A percentile compares a stretch with the other conserved stretches of the same genome.
phyloP scores from a whole-genome alignment of 495 filamentous ascomycete genomes.

The Xylaria bambusicola region DNA sequence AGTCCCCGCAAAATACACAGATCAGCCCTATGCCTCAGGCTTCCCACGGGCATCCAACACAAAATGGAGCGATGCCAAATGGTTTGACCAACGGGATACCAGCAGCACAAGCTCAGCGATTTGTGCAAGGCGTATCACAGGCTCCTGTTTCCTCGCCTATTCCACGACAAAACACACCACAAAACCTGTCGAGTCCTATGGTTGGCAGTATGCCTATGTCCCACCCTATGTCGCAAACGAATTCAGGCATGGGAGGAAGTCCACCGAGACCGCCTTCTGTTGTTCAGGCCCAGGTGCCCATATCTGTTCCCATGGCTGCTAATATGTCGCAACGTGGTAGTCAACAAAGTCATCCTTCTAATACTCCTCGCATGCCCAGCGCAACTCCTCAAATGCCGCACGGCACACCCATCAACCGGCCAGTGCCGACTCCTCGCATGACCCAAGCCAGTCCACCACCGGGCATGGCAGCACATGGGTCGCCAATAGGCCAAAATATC shows the following conservation, averaged over 20 bases:
- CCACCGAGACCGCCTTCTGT: conserved; percentile 78
- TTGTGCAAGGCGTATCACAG: conserved; percentile 63
- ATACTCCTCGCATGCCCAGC: conserved; percentile 79
- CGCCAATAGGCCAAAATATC: conserved; percentile 57
- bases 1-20: conserved; percentile 35
- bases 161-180: conserved; percentile 76
- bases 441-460: conserved; percentile 68
- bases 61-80: conserved; percentile 47
- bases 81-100: conserved; percentile 38
- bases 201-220: conserved; percentile 75
- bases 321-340: conserved; percentile 77
- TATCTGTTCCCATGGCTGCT: conserved; percentile 61
- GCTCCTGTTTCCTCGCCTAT: conserved; percentile 76
- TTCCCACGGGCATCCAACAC: conserved; percentile 45
- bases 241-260: conserved; percentile 76
- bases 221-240: conserved; percentile 76
- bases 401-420: conserved; percentile 67
- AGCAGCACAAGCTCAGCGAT: conserved; percentile 54
- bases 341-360: conserved; percentile 74
- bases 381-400: conserved; percentile 77
- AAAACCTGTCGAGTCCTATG: conserved; percentile 74
- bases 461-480: conserved; percentile 58
- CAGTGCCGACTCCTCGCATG: conserved; percentile 71
- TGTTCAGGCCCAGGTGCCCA: conserved; percentile 68
- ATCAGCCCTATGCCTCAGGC: conserved; percentile 28